Base-by-base conservation (phyloP, 257 asterid genomes). In the Primulina huaijiensis region DNA sequence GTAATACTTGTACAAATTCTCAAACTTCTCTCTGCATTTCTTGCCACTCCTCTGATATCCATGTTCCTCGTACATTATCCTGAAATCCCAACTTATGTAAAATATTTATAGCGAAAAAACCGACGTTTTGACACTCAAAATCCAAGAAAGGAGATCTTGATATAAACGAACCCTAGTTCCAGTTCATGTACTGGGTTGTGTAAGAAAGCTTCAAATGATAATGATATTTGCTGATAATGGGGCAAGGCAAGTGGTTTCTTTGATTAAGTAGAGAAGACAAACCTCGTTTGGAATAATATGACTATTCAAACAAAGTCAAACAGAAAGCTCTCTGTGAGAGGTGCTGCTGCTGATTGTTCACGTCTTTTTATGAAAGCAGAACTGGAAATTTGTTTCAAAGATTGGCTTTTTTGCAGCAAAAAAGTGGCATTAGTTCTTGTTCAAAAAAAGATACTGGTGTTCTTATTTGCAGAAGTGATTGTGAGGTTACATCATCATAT, bases 1-100 rank as follows among this genome's bases (percentile, higher is more conserved):
- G 96, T 94, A 94, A 77, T 94, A 94, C 71, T 94, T 94, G 86
- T 94, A 91, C 76, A 94, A 70, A 72, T 94, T 94, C 79, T 94
- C 99, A 25, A 94, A 94, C 62, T 94, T 94, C 82, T 94, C 99
- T 71, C 97, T 88, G 86, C 99, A 94, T 81, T 94, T 94, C 73
- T 91, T 94, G 40, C 99, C 98, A 67, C 92, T 89, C 66, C 99
- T 89, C 69, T 86, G 95, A 72, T 91, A 94, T 6, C 97, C 94
- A 72, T 91, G 88, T 33, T 94, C 96, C 67, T 94, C 98, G 4
- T 81, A 85, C 99, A 94, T 86, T 43, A 94, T 91, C 90, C 99
- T 94, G 86, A 23, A 59, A 43, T 14, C 55, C 55, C 55, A 43
- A 43, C 16, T 17, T 50, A 16, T 12, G 16, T 5, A 70, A 60